phyloP scores from a whole-genome alignment of 768 basidiomycete genomes.

The Chalciporus piperatus region DNA sequence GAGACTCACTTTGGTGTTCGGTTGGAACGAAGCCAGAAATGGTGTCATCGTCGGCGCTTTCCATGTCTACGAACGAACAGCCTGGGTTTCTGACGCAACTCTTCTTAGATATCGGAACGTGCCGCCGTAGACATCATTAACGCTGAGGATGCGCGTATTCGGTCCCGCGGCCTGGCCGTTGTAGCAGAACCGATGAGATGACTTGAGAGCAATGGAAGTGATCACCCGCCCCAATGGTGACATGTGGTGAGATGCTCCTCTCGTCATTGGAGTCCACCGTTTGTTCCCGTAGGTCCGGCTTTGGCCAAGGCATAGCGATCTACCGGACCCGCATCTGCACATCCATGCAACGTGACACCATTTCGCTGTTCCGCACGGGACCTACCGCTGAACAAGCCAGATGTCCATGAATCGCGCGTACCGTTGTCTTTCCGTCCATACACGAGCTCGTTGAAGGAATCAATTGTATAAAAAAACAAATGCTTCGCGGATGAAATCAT shows the following conservation, averaged over 20 bases:
- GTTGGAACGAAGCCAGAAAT: slow-evolving; percentile 62
- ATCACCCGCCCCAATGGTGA: background rate
- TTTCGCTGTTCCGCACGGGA: no score
- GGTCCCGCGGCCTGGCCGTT: slow-evolving; percentile 75
- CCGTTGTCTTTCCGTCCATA: no score
- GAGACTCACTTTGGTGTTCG: slow-evolving; percentile 79
- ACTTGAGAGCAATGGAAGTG: background rate
- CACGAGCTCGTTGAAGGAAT: no score
- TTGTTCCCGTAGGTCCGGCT: no score
- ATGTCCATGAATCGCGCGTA: no score
- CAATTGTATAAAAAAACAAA: no score
- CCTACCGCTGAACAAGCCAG: no score
- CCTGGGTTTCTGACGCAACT: slow-evolving; percentile 63
- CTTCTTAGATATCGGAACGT: slow-evolving; percentile 80
- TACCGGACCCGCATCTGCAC: no score
- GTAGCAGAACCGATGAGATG: slow-evolving; percentile 68
- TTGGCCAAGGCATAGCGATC: no score
- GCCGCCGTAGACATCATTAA: slow-evolving; percentile 94
- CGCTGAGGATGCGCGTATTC: slow-evolving; percentile 76
- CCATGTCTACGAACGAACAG: slow-evolving; percentile 79
- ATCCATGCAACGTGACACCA: no score
- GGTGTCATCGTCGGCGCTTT: slow-evolving; percentile 60
- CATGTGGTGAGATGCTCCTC: background rate
- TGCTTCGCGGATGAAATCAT: no score
- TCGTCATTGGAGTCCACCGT: no score